Conservation (phyloP, 345 rosid species). For the Moricandia arvensis region DNA sequence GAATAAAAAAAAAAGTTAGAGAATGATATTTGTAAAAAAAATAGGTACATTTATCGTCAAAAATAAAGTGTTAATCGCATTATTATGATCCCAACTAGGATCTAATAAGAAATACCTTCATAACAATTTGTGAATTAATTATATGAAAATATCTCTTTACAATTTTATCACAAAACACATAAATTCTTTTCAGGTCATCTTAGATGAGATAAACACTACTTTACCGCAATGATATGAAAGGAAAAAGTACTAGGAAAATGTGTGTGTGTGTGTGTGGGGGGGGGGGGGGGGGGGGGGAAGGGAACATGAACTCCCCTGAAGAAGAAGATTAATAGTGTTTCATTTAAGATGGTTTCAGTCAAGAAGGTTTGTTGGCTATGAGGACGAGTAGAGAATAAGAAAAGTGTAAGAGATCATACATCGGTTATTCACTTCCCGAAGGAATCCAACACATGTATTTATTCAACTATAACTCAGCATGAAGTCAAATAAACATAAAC, state of each 20-base stretch:
- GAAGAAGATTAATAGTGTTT: not conserved
- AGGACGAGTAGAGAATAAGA: too few species aligned
- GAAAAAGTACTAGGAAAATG: not conserved
- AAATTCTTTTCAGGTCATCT: not conserved
- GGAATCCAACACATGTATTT: too few species aligned
- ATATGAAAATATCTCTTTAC: too few species aligned
- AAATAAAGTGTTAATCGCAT: not conserved
- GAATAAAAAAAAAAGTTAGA: not conserved
- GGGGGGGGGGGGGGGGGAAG: not conserved
- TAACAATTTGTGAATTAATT: not conserved
- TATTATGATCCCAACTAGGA: not conserved
- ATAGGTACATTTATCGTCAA: not conserved
- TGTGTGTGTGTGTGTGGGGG: too few species aligned
- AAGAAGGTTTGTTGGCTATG: not conserved
- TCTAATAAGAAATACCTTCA: too few species aligned
- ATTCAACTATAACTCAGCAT: too few species aligned
- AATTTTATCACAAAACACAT: not conserved
- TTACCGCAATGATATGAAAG: not conserved
- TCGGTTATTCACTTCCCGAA: too few species aligned
- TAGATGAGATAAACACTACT: not conserved
- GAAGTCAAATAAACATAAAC: too few species aligned
- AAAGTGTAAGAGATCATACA: too few species aligned
- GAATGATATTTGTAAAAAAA: not conserved
- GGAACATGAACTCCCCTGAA: not conserved
- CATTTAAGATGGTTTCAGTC: too few species aligned